These are phyloP conservation scores for Cyberlindnera mississippiensis DNA, from an alignment of 805 yeast species.

Conservation along the genomic window DNA sequence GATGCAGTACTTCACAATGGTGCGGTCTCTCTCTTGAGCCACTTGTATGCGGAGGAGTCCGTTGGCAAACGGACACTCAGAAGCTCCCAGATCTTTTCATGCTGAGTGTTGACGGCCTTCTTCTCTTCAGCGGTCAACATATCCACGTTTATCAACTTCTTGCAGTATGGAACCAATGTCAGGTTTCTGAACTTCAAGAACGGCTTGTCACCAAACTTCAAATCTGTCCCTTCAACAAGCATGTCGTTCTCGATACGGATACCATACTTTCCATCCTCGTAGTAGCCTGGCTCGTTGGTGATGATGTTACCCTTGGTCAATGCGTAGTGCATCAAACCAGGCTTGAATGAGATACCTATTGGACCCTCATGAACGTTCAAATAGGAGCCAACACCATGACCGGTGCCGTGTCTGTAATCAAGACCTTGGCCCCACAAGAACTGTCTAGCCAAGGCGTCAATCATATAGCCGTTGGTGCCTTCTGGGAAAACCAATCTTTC, in stretches of 20 bases:
- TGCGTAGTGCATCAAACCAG: constrained; percentile 47
- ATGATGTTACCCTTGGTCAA: constrained; percentile 65
- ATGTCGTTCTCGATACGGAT: constrained; percentile 86
- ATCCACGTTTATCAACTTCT: constrained; percentile 58
- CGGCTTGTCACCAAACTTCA: constrained; percentile 50
- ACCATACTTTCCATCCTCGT: constrained; percentile 87
- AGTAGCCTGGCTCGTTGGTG: constrained; percentile 94
- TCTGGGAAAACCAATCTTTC: constrained; percentile 78
- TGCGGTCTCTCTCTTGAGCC: constrained; percentile 62
- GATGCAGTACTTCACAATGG: constrained; percentile 2
- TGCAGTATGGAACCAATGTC: constrained; percentile 83
- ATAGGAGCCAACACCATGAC: constrained; percentile 94
- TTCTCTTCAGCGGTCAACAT: constrained; percentile 60
- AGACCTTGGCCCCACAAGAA: constrained; percentile 78
- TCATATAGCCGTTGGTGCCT: constrained; percentile 66
- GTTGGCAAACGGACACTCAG: constrained; percentile 49
- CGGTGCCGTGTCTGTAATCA: constrained; percentile 92
- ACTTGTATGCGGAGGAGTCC: constrained; percentile 56
- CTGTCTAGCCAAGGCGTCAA: constrained; percentile 82
- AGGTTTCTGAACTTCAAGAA: constrained; percentile 76
- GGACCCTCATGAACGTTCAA: constrained; percentile 96
- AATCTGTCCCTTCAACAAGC: constrained; percentile 41
- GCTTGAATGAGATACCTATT: constrained; percentile 64
- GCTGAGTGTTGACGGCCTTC: constrained; percentile 66
- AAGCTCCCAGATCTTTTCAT: constrained; percentile 49